phyloP scores from a whole-genome alignment of 2,329 filamentous ascomycete species.

The Fusarium neocosmosporiellum region DNA sequence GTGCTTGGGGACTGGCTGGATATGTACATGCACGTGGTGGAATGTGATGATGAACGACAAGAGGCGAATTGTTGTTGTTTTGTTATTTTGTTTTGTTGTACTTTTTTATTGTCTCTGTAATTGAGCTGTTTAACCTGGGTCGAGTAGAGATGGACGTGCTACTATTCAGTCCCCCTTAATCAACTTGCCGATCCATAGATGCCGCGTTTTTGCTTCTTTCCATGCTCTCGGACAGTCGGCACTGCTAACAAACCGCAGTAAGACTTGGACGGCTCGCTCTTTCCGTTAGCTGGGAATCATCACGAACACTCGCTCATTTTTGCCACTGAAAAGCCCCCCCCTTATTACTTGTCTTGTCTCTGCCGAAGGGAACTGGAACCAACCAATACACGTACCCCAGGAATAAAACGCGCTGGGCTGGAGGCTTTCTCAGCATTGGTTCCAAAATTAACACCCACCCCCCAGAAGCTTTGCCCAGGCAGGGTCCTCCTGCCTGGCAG shows the following conservation, averaged over 20 bases:
- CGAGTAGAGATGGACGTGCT: not conserved
- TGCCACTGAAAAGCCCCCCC: not conserved
- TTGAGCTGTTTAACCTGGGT: not conserved
- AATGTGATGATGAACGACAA: not conserved
- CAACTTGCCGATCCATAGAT: not conserved
- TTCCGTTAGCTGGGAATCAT: not conserved
- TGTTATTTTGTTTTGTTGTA: not conserved
- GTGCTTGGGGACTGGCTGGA: not conserved
- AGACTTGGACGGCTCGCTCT: not conserved
- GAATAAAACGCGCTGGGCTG: not conserved
- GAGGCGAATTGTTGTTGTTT: not conserved
- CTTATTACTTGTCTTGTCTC: not conserved
- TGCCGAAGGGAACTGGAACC: not conserved
- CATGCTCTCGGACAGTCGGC: not conserved
- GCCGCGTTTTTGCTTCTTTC: not conserved
- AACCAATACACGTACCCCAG: not conserved
- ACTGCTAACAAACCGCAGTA: not conserved
- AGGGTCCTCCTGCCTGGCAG: not conserved
- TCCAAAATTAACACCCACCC: slow-evolving; percentile 5
- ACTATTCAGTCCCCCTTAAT: not conserved
- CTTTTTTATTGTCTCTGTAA: not conserved
- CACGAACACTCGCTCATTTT: not conserved
- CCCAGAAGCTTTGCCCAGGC: too few relatives aligned
- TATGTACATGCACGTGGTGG: not conserved
- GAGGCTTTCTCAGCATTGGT: not conserved